Conservation (phyloP, 2,329 filamentous ascomycete genomes). For the Trichoderma asperellum region DNA sequence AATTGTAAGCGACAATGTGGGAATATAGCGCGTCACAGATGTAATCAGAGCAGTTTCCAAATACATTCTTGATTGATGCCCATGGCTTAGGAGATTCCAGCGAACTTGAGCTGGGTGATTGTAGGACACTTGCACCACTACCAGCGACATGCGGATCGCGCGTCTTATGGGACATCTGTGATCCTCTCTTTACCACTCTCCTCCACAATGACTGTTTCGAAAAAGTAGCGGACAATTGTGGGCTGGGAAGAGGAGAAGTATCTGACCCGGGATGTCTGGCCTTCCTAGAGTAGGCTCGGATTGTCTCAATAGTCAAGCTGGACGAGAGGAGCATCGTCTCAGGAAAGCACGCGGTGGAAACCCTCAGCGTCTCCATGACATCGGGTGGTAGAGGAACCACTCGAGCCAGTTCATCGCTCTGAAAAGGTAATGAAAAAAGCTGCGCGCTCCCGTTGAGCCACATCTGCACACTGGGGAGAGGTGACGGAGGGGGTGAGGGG, state of each 20-base stretch:
- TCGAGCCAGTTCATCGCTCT: conserved; percentile 44
- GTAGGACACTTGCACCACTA: conserved; percentile 23
- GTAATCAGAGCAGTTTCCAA: conserved; percentile 56
- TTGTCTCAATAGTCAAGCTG: conserved; percentile 60
- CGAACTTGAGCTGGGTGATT: conserved; percentile 30
- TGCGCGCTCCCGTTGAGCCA: conserved; percentile 43
- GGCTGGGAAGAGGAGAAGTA: conserved; percentile 31
- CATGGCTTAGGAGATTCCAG: conserved; percentile 43
- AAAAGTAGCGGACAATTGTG: conserved; percentile 29
- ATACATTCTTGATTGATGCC: conserved; percentile 55
- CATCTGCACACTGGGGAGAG: conserved; percentile 43
- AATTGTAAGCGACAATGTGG: conserved; percentile 63
- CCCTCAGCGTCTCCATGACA: conserved; percentile 57
- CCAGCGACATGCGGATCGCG: conserved; percentile 13
- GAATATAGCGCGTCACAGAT: conserved; percentile 64
- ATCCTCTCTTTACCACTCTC: conserved; percentile 39
- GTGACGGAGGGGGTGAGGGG: conserved; percentile 43
- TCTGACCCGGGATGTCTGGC: conserved; percentile 49
- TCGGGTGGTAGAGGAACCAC: conserved; percentile 56
- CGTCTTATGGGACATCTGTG: conserved; percentile 7
- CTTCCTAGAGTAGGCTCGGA: conserved; percentile 59
- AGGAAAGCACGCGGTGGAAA: conserved; percentile 60
- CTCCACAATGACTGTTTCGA: conserved; percentile 43
- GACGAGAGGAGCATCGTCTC: conserved; percentile 62
- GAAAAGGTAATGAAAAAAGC: conserved; percentile 38